Evolutionary conservation across 1,284 basidiomycete genomes (phyloP).

Genomic region (Dichomitus squalens): DNA sequence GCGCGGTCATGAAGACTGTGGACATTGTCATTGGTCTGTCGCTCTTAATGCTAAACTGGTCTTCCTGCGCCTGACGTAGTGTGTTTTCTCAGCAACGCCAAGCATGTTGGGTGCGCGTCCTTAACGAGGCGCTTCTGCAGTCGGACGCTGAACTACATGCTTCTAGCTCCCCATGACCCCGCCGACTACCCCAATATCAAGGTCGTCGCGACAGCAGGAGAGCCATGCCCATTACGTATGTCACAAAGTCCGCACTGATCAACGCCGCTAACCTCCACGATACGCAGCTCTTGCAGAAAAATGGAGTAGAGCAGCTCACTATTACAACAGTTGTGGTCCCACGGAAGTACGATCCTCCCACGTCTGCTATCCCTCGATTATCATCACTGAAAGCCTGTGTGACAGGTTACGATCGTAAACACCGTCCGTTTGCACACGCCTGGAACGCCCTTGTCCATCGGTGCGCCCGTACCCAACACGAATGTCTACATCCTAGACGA

Average conservation of each 20-base stretch:
- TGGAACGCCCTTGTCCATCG: slow-evolving; percentile 49
- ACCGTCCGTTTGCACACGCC: slow-evolving; percentile 52
- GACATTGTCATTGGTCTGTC: slow-evolving; percentile 55
- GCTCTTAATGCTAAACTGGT: background rate
- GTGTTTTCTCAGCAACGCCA: slow-evolving; percentile 28
- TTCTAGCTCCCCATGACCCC: slow-evolving; percentile 48
- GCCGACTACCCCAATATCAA: slow-evolving; percentile 59
- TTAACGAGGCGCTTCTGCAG: background rate
- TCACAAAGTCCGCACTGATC: background rate
- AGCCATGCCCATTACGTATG: slow-evolving; percentile 59
- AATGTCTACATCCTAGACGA: slow-evolving; percentile 60
- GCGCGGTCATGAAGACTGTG: slow-evolving; percentile 55
- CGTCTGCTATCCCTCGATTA: background rate
- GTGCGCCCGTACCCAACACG: slow-evolving; percentile 61
- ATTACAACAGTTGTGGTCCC: slow-evolving; percentile 53
- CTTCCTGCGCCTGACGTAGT: slow-evolving; percentile 33
- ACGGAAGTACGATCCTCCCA: slow-evolving; percentile 41
- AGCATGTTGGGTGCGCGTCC: slow-evolving; percentile 44
- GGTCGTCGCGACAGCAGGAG: slow-evolving; percentile 59
- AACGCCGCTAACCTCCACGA: slow-evolving; percentile 5
- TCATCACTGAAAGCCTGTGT: background rate
- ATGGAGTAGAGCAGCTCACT: slow-evolving; percentile 47
- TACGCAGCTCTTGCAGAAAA: slow-evolving; percentile 51
- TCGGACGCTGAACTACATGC: slow-evolving; percentile 3
- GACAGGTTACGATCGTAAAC: slow-evolving; percentile 60